A percentile compares a stretch with the other conserved stretches of the same genome.
Evolutionary conservation across 768 basidiomycete genomes (phyloP).

Genomic region (Leccinum uliginosum): DNA sequence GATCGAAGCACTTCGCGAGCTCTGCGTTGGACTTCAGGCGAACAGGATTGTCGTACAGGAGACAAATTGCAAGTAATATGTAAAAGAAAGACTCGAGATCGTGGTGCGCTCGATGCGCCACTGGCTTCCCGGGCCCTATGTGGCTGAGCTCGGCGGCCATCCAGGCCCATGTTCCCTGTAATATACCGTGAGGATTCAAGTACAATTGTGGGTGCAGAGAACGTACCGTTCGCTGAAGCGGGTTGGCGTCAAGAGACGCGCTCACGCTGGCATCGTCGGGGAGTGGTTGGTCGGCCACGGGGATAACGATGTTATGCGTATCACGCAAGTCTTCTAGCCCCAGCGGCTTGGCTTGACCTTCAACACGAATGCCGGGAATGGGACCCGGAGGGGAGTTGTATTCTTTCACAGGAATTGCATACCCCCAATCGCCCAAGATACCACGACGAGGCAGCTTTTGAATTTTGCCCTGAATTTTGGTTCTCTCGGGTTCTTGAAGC

Average conservation of each 20-base stretch:
- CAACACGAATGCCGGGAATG: no score
- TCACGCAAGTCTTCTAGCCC: not conserved
- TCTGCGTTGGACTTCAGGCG: no score
- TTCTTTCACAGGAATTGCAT: constrained; percentile 2
- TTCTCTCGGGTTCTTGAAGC: not conserved
- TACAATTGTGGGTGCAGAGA: no score
- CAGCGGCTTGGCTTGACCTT: no score
- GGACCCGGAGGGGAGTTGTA: no score
- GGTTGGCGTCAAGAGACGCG: not conserved
- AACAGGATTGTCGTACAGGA: no score
- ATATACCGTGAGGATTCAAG: no score
- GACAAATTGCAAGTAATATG: no score
- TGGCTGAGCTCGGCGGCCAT: constrained; percentile 6
- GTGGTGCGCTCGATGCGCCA: not conserved
- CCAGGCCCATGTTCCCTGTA: constrained; percentile 4
- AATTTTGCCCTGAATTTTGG: no score
- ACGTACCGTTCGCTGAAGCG: not conserved
- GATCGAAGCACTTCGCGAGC: no score
- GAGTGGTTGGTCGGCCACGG: not conserved
- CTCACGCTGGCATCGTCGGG: not conserved
- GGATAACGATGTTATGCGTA: not conserved
- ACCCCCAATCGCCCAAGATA: constrained; percentile 2
- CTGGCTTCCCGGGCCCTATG: not conserved
- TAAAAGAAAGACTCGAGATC: no score
- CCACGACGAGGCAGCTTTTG: not conserved